phyloP scores from a whole-genome alignment of 2,329 filamentous ascomycete genomes.

The Colletotrichum coccodes region DNA sequence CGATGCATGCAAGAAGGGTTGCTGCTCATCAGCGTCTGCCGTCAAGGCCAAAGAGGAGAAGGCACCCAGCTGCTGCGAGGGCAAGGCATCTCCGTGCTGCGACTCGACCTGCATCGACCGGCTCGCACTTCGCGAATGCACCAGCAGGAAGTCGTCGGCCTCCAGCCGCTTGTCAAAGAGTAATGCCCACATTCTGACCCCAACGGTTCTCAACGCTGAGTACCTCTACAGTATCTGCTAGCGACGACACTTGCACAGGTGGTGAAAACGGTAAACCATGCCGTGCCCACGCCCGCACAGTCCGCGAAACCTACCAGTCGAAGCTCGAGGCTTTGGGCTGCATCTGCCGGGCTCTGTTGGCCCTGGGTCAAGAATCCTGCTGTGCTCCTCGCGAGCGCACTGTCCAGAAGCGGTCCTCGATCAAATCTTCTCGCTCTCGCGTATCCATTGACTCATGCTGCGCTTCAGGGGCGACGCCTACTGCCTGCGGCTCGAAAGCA shows the following conservation, averaged over 20 bases:
- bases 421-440: slow-evolving; percentile 33
- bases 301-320: slow-evolving; percentile 51
- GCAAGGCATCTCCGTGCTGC: slow-evolving; percentile 52
- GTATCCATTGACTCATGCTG: slow-evolving; percentile 41
- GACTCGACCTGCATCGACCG: slow-evolving; percentile 54
- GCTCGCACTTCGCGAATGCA: slow-evolving; percentile 54
- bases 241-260: slow-evolving; percentile 10
- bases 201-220: neutral
- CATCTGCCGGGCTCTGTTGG: slow-evolving; percentile 62
- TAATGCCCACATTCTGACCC: neutral
- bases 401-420: slow-evolving; percentile 38
- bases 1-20: slow-evolving; percentile 10
- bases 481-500: neutral
- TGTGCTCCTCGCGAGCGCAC: slow-evolving; percentile 47
- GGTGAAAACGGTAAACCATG: slow-evolving; percentile 46
- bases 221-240: neutral
- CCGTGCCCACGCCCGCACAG: slow-evolving; percentile 45
- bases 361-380: slow-evolving; percentile 62
- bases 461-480: neutral
- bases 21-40: neutral
- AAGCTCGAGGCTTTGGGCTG: slow-evolving; percentile 61
- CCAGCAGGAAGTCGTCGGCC: slow-evolving; percentile 31
- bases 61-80: slow-evolving; percentile 51
- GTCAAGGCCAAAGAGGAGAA: neutral
- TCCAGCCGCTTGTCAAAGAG: neutral